phyloP scores from a whole-genome alignment of 1,284 basidiomycete species.

The Salmacisia buchloeana region DNA sequence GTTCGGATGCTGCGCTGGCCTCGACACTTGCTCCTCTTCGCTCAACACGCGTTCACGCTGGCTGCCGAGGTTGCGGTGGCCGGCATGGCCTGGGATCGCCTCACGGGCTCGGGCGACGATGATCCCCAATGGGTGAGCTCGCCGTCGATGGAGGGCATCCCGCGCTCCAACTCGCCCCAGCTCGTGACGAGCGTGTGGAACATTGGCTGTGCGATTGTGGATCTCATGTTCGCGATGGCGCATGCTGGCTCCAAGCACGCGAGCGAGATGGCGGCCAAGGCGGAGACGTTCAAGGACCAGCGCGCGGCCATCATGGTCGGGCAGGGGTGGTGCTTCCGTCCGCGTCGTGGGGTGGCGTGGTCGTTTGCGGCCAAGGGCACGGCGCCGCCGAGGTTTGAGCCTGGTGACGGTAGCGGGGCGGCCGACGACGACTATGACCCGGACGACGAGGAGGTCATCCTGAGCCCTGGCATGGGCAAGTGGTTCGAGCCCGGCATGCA shows the following conservation, averaged over 20 bases:
- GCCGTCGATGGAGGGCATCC: slow-evolving; percentile 22
- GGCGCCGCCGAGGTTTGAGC: neutral
- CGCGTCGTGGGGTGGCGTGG: slow-evolving; percentile 1
- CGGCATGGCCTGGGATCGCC: slow-evolving; percentile 9
- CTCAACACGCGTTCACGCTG: slow-evolving; percentile 36
- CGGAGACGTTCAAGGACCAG: slow-evolving; percentile 11
- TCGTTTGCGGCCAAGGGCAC: neutral
- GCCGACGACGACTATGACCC: slow-evolving; percentile 1
- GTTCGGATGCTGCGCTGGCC: slow-evolving; percentile 36
- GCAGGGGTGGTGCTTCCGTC: neutral
- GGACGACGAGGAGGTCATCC: slow-evolving; percentile 1
- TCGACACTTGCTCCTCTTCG: slow-evolving; percentile 28
- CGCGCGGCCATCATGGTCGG: neutral
- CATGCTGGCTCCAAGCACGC: slow-evolving; percentile 32
- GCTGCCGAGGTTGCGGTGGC: slow-evolving; percentile 22
- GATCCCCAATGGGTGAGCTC: slow-evolving; percentile 25
- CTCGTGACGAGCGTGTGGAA: slow-evolving; percentile 27
- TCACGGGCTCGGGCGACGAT: slow-evolving; percentile 19
- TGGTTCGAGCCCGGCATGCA: slow-evolving; percentile 1
- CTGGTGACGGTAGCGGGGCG: neutral
- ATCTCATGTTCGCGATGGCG: slow-evolving; percentile 29
- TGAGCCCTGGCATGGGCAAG: slow-evolving; percentile 2
- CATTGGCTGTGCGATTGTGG: slow-evolving; percentile 26
- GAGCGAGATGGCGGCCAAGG: slow-evolving; percentile 20
- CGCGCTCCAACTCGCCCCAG: slow-evolving; percentile 13